Base-by-base conservation (phyloP, 768 basidiomycete genomes). In the Amanita exitialis region DNA sequence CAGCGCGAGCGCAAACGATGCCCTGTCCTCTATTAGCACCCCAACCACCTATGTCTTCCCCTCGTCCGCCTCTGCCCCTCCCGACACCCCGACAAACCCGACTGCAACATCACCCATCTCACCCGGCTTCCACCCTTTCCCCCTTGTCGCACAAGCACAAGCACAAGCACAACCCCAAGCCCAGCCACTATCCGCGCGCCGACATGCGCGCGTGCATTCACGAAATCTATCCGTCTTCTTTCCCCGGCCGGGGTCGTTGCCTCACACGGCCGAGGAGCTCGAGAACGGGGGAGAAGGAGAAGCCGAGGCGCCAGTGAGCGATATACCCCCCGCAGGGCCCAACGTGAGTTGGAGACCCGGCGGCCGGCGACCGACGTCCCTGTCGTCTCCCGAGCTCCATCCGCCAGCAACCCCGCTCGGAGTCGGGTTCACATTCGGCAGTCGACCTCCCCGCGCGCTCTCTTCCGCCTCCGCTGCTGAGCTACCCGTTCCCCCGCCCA, bases 171-270 rank as follows among this genome's bases (percentile, higher is more conserved):
- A 32, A 13, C 54, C 49, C 52, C 54, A 30, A 57, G 55, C 44
- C 48, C 59, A 34, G 57, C 64, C 56, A 50, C 61, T 60, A 35
- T 62, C 71, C 34, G 54, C 49, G 28, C 65, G 69, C 13, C 66
- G 73, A n/a, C 90, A 92, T 64, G 67, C 79, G 3, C 77, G 90
- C 2, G 71, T 95, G 15, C 92, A 96, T 61, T 93, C 92, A 0
- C 80, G 92, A 42, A 97, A 97, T 60, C 71, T 96, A 2, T 94
- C 91, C 1, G 73, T 95, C 15, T 95, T 85, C 74, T 96, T 96
- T 59, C 93, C 93, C 13, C 78, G 82, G 30, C 88, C 89, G 0
- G 88, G 85, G 2, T 70, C 78, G 3, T 59, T 78, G 1, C 77
- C 81, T 0, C 68, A 75, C 0, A 70, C 75, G 6, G 71, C 80